A percentile compares a stretch with the other conserved stretches of the same genome.
Conservation (phyloP, 2,329 filamentous ascomycete genomes). For the Camillea tinctor region DNA sequence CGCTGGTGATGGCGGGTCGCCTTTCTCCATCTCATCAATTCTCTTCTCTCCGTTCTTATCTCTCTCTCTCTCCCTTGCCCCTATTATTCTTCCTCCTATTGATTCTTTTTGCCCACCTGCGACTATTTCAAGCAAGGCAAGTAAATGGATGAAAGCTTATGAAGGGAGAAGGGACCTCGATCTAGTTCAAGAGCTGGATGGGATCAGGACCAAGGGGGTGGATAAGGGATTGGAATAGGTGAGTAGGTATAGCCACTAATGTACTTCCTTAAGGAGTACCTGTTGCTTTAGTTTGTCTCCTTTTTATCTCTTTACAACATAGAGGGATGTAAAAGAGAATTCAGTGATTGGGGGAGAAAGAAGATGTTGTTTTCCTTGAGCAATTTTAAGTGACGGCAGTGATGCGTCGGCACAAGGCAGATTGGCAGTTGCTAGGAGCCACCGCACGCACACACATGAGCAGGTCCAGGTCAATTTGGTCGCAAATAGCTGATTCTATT, state of each 20-base stretch:
- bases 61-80: background rate
- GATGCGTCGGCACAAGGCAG: background rate
- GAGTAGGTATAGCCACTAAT: background rate
- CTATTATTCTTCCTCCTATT: background rate
- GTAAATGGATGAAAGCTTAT: background rate
- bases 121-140: background rate
- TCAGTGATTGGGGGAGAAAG: background rate
- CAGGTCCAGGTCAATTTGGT: background rate
- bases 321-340: background rate
- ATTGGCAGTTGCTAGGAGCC: background rate
- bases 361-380: background rate
- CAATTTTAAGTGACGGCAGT: background rate
- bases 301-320: background rate
- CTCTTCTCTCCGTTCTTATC: conserved; percentile 1
- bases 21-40: conserved; percentile 29
- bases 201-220: background rate
- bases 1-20: conserved; percentile 44
- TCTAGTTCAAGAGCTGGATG: background rate
- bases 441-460: background rate
- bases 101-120: conserved; percentile 1
- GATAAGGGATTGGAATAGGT: background rate
- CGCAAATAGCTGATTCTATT: background rate
- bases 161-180: background rate
- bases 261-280: background rate
- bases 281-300: background rate